Conservation (phyloP, 768 basidiomycete genomes). For the Gyrodon lividus region DNA sequence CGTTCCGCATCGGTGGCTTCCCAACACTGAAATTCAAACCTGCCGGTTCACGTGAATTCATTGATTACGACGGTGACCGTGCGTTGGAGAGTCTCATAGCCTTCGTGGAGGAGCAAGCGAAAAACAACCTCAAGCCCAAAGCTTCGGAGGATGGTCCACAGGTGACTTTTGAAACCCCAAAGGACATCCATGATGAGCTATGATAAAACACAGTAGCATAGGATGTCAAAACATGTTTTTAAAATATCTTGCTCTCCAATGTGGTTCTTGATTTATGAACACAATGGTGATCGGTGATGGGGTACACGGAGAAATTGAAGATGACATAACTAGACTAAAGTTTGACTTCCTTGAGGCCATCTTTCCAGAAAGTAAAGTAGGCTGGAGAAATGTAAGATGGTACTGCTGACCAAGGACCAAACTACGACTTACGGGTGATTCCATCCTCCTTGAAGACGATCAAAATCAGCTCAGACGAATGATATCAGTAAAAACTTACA, state of each 20-base stretch:
- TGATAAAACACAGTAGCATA: conserved; percentile 20
- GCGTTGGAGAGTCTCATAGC: conserved; percentile 81
- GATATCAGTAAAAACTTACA: conserved; percentile 38
- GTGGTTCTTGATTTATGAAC: conserved; percentile 13
- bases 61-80: conserved; percentile 93
- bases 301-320: conserved; percentile 1
- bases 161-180: conserved; percentile 24
- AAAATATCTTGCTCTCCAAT: conserved; percentile 21
- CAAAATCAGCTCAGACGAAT: conserved; percentile 2
- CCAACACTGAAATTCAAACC: conserved; percentile 97
- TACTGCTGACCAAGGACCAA: neutral
- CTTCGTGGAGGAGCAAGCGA: conserved; percentile 79
- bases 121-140: conserved; percentile 61
- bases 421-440: conserved; percentile 62
- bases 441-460: conserved; percentile 61
- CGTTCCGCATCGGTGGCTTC: conserved; percentile 87
- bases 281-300: conserved; percentile 1
- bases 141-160: conserved; percentile 25
- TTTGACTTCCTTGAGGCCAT: conserved; percentile 84
- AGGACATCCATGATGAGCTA: conserved; percentile 29
- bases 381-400: conserved; percentile 42
- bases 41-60: conserved; percentile 81
- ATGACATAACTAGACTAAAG: conserved; percentile 45
- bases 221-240: conserved; percentile 15
- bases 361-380: conserved; percentile 94